phyloP scores from a whole-genome alignment of 208 protist genomes.

The Trypanosoma rangeli region DNA sequence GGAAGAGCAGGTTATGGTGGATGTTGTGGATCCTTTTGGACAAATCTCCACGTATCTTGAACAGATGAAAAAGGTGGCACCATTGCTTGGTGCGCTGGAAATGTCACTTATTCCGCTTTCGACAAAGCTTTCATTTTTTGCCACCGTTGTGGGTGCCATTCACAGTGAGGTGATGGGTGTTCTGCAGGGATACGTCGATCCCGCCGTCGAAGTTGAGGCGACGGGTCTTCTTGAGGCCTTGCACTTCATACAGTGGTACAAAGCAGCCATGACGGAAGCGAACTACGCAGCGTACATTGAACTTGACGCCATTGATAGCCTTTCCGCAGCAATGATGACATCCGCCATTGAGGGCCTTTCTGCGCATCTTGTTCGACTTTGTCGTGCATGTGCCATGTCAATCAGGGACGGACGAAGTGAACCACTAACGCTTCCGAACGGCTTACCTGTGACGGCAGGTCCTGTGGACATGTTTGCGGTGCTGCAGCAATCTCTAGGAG shows the following conservation, averaged over 20 bases:
- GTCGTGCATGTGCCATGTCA: constrained; percentile 70
- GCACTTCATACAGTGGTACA: constrained; percentile 87
- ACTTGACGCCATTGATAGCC: constrained; percentile 50
- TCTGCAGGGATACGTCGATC: constrained; percentile 61
- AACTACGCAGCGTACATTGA: constrained; percentile 73
- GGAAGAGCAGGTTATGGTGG: constrained; percentile 85
- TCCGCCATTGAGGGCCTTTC: constrained; percentile 72
- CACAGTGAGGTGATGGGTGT: constrained; percentile 77
- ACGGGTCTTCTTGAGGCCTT: constrained; percentile 78
- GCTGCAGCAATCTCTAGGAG: constrained; percentile 79
- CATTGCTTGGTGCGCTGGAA: constrained; percentile 77
- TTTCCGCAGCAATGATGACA: constrained; percentile 73
- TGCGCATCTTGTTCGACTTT: constrained; percentile 71
- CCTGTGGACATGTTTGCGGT: constrained; percentile 88
- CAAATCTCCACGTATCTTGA: constrained; percentile 77
- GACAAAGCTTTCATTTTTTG: constrained; percentile 78
- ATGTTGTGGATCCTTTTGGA: constrained; percentile 68
- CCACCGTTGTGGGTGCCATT: constrained; percentile 59
- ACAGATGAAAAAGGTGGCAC: constrained; percentile 86
- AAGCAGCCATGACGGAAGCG: constrained; percentile 63
- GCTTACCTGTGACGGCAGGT: constrained; percentile 73
- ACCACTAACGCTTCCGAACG: constrained; percentile 54
- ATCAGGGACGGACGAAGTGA: constrained; percentile 53
- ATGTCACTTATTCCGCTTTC: constrained; percentile 81
- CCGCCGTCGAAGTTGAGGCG: constrained; percentile 53